Base-by-base conservation (phyloP, 768 basidiomycete genomes). In the Filobasidium floriforme region DNA sequence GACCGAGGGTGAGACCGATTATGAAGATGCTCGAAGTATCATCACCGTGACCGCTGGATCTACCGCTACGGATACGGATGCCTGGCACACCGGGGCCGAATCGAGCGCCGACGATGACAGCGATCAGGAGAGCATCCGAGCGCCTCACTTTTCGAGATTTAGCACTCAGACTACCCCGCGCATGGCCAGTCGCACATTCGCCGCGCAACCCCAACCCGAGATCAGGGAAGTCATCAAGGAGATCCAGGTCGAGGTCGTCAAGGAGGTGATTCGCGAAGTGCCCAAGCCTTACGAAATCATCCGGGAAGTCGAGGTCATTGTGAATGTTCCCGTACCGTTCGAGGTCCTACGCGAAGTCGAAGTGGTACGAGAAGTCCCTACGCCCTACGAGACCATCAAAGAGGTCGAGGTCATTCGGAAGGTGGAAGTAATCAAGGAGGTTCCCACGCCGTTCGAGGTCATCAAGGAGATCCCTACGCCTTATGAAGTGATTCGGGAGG, bases 11-110 rank as follows among this genome's bases (percentile, higher is more conserved):
- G 61, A 69, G 29, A 73, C 71, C 29, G 76, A 76, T 32, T 77
- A 74, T 65, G 74, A 72, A 61, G 91, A 93, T 68, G 85, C 91
- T 1, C 81, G 86, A 54, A 90, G 83, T 44, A 76, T 85, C 28
- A 80, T 80, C 12, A 81, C 84, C 70, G 82, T 84, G 76, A 86
- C 86, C 0, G 88, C 89, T 3, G 85, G 43, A 85, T 83, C 72
- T 85, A 72, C 61, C 66, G 69, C 43, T 69, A 71, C 51, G 63
- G 72, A 22, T 72, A 73, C 61, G 76, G 46, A 15, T 14, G 46
- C 15, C 4, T 49, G 46, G 46, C 46, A 49, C 22, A 49, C 46
- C 2, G 46, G 46, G 5, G 70, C 66, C 15, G 79, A 79, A 44
- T 78, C 77, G 12, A 76, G 73, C 44, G 77, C 77, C 6, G 73